Evolutionary conservation across 306 rosid genomes (phyloP), one percentile per base, ranked within the genome.

Genomic region (Acacia melanoxylon): DNA sequence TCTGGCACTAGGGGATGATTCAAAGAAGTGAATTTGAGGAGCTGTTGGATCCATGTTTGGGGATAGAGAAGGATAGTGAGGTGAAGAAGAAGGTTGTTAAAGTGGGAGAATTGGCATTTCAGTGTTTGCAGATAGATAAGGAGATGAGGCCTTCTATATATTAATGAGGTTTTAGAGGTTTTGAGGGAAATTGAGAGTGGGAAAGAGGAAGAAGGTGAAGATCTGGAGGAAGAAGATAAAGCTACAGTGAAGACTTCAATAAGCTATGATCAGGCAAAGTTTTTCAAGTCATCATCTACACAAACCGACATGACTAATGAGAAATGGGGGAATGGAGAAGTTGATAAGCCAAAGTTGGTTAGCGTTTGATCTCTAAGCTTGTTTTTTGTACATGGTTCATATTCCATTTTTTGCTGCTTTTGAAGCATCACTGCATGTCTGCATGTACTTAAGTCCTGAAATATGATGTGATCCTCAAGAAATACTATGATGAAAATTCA

Each of bases 111-210:
- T 69, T 86, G 84, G 86, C 82, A 10, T 86, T 75, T 52, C 75
- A 6, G 72, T 82, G 88, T 82, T 52, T 86, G 44, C 86, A 82
- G 37, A 31, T 51, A 51, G 84, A 78, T 37, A 79, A 69, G 67
- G 84, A 82, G 33, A 40, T 62, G 81, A 82, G 88, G 54, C 86
- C 86, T 33, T 78, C 86, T 37, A n/a, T n/a, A n/a, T n/a, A 86
- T 86, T 78, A 16, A 6, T 16, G 79, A 82, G 66, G 88, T 75
- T 4, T 61, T 82, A 44, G 81, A 78, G 58, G 81, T 41, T 75
- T 77, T 86, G 58, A 78, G 75, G 72, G 44, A 49, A 15, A 79
- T 86, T 61, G 81, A 69, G 65, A 62, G 62, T 41, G 41, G 58
- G 17, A 68, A 75, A 58, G 24, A 16, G 14, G 25, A 67, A 15